Base-by-base conservation (phyloP, 2,329 filamentous ascomycete genomes). In the Fusarium subglutinans region DNA sequence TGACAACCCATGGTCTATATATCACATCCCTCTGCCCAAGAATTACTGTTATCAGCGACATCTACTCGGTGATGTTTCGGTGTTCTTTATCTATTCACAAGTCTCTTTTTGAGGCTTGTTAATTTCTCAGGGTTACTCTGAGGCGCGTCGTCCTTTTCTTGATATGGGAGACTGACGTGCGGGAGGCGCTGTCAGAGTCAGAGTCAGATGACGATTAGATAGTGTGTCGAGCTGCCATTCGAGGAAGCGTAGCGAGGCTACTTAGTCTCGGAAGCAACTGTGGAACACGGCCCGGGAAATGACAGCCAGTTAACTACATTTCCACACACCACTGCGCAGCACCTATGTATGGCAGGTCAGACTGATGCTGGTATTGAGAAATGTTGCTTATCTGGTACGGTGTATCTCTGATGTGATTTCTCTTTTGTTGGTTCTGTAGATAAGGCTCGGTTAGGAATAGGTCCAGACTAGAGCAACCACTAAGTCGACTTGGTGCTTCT, bases 51-150 rank as follows among this genome's bases (percentile, higher is more conserved):
- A 50, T 50, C 28, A 50, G 28, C 28, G 17, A 4, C 47, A 15
- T 50, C 7, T 50, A 33, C 20, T 30, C 47, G 28, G 26, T 13
- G 10, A 50, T 50, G 11, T 12, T n/a, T 50, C 47, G 47, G 47
- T 3, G 4, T 50, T 13, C 47, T 33, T 33, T 50, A 30, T 33
- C 47, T 33, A 5, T 50, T 11, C 11, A 17, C 6, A 18, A 2
- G 28, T 13, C 22, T 50, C 15, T 8, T 18, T 10, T 50, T 33
- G 13, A 12, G 22, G 22, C 9, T 50, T 33, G 28, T 8, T 33
- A 4, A 4, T 33, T 11, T 6, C 20, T 12, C 6, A 17, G 8
- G 4, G 2, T 3, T 22, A 3, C 4, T 33, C 9, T 22, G 2
- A 12, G 15, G 10, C 5, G 0, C 20, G 9, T 33, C 7, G 9